Evolutionary conservation across 306 rosid genomes (phyloP), one percentile per base, ranked within the genome.

Genomic region (Mucuna pruriens): DNA sequence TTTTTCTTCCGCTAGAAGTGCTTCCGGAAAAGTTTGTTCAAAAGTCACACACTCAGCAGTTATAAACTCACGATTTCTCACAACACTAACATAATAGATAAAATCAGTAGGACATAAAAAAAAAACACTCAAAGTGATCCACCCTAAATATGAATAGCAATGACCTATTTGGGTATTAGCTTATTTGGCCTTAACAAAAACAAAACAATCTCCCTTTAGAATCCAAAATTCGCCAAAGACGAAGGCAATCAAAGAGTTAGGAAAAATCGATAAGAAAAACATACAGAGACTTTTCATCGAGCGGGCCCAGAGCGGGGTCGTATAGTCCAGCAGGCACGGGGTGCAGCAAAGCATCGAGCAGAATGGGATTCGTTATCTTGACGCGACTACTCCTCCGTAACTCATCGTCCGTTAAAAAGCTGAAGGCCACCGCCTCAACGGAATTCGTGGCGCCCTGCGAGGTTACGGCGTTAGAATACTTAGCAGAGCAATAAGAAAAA

Each of bases 251-350:
- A 3, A 57, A 26, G 66, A 26, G 20, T 11, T 2, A 61, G 17
- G 6, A 45, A 45, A 51, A 20, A 40, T 23, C n/a, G 42, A 31
- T 0, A 0, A 10, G 15, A 9, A 33, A 48, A 54, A 71, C 87
- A 76, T 84, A 95, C 97, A 9, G 62, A n/a, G 84, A 65, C 25
- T 82, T 74, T 6, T 91, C 95, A 13, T 84, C 84, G 0, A 90
- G 40, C n/a, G 99, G 91, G 1, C 99, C 98, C 60, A 93, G 61
- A 9, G 97, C 91, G 7, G 94, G 91, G 79, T 95, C 99, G 84
- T 95, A 95, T 19, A 93, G 85, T 15, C 99, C 99, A 20, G 84
- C 89, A 6, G 83, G 65, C 9, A 88, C 85, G 0, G 98, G 96
- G 31, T 76, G 78, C 1, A 49, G 89, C 33, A 88, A 42, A 2